A percentile compares a stretch with the other conserved stretches of the same genome.
Conservation (phyloP, 768 basidiomycete genomes). For the Russula compacta region DNA sequence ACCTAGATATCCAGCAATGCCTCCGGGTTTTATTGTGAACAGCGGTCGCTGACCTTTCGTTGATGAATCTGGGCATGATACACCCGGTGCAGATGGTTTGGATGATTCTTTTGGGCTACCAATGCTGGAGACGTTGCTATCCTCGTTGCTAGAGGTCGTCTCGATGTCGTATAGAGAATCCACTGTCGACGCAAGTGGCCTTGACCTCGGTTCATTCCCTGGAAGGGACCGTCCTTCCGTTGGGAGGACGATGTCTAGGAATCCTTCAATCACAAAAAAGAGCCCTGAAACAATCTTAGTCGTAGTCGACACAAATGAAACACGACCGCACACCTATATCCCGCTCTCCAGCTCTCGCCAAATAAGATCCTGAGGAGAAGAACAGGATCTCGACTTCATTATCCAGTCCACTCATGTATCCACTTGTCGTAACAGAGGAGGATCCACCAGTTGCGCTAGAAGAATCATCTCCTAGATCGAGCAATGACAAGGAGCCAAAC, state of each 20-base stretch:
- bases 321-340: slow-evolving; percentile 55
- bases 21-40: slow-evolving; percentile 94
- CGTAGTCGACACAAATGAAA: neutral
- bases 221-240: slow-evolving; percentile 25
- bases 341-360: slow-evolving; percentile 84
- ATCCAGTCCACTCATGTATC: slow-evolving; percentile 74
- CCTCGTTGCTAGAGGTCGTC: slow-evolving; percentile 10
- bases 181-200: slow-evolving; percentile 6
- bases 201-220: slow-evolving; percentile 9
- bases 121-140: slow-evolving; percentile 11
- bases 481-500: slow-evolving; percentile 63
- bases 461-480: slow-evolving; percentile 63
- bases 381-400: slow-evolving; percentile 96
- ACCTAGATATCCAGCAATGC: slow-evolving; percentile 96
- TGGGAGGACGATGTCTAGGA: slow-evolving; percentile 84
- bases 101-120: slow-evolving; percentile 7
- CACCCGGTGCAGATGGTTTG: slow-evolving; percentile 21
- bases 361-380: slow-evolving; percentile 75
- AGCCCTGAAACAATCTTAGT: slow-evolving; percentile 39
- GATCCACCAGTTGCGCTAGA: slow-evolving; percentile 57
- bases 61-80: slow-evolving; percentile 28
- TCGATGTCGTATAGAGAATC: slow-evolving; percentile 15
- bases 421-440: slow-evolving; percentile 37
- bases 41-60: slow-evolving; percentile 48
- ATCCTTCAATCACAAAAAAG: slow-evolving; percentile 94